Conservation (phyloP, 2,329 filamentous ascomycete genomes). For the Alternaria viburni region DNA sequence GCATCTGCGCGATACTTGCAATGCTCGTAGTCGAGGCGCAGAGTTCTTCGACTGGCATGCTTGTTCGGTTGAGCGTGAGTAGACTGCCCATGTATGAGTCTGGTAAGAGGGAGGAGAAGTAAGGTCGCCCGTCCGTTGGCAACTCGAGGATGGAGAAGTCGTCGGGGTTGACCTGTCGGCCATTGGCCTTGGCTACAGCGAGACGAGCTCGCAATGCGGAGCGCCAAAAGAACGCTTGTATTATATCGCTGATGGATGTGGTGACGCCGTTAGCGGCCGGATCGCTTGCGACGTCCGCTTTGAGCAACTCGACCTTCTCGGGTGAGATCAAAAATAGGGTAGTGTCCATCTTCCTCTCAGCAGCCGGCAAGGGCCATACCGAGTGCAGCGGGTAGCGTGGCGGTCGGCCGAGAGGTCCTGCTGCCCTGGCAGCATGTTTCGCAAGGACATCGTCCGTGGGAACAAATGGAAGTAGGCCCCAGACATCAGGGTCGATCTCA, state of each 20-base stretch:
- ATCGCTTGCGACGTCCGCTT: conserved; percentile 36
- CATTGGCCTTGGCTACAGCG: conserved; percentile 36
- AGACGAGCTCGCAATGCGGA: conserved; percentile 45
- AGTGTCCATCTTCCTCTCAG: conserved; percentile 34
- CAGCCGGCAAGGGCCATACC: conserved; percentile 39
- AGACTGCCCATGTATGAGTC: conserved; percentile 38
- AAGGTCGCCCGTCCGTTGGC: conserved; percentile 39
- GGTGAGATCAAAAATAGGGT: conserved; percentile 43
- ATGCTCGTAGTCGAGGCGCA: conserved; percentile 29
- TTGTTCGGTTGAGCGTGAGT: conserved; percentile 33
- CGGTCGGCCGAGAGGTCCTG: conserved; percentile 2
- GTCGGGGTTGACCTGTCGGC: conserved; percentile 9
- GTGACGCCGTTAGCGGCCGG: conserved; percentile 25
- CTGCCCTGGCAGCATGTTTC: background rate
- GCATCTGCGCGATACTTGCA: conserved; percentile 23
- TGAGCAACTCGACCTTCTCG: conserved; percentile 37
- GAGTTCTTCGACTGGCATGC: conserved; percentile 30
- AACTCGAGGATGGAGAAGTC: conserved; percentile 39
- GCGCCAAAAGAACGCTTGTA: conserved; percentile 53
- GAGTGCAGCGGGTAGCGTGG: conserved; percentile 33
- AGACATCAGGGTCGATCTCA: conserved; percentile 23
- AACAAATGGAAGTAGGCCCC: conserved; percentile 28
- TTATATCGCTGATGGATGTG: conserved; percentile 48
- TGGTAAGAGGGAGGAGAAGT: conserved; percentile 34
- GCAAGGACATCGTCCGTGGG: conserved; percentile 18